Evolutionary conservation across 1,284 basidiomycete species (phyloP), one percentile per base, ranked within the genome.

Genomic region (Melampsora americana): DNA sequence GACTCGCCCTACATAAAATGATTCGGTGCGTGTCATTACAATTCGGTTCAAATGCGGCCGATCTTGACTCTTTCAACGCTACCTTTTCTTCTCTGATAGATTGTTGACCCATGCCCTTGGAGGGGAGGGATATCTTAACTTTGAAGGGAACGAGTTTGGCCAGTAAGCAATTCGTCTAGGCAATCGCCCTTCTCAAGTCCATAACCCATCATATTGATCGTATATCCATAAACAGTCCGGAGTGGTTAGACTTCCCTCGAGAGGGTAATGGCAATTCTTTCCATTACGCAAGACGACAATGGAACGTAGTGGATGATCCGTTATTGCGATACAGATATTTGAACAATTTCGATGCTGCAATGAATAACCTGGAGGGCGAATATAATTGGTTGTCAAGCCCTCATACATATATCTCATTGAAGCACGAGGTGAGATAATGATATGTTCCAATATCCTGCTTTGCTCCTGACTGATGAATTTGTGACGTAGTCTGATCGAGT

Each of bases 161-260:
- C 79, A 79, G 72, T 78, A 76, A 66, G 79, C 50, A 28, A 42
- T 26, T 11, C 16, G 35, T 44, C 23, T 71, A n/a, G 50, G 50
- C 23, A 50, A 30, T 42, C 42, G 68, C 5, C n/a, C 44, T 42
- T 77, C 20, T 46, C 23, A n/a, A 7, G 62, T 66, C 73, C 66
- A 68, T 20, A 20, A 69, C 68, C 44, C 42, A 20, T 67, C 18
- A 16, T 53, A 20, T 18, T 53, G 39, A 46, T 26, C 48, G 7
- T 48, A 35, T 14, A 46, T 11, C 39, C n/a, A 46, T 65, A 23
- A 65, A 35, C 75, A 79, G 44, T 74, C 66, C 69, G 32, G 67
- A 46, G 90, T 99, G 95, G 95, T 92, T 99, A 81, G 95, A 98
- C 83, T 99, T 99, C 85, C 95, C 95, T 50, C 90, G 95, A 42